Base-by-base conservation (phyloP, 495 filamentous ascomycete genomes). In the Aspergillus coremiiformis region DNA sequence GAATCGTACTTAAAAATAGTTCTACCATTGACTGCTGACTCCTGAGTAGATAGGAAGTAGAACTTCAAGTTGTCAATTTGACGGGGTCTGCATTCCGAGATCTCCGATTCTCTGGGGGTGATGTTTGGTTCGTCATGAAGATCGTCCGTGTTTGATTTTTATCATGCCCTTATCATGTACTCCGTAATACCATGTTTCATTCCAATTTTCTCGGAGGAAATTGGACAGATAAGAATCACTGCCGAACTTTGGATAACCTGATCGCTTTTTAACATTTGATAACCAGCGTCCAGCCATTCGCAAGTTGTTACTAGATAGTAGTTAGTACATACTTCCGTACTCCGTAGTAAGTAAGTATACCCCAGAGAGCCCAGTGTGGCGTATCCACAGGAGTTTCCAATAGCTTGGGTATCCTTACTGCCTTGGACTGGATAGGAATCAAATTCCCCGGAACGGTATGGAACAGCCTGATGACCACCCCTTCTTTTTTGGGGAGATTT, bases 71-170 rank as follows among this genome's bases (percentile, higher is more conserved):
- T n/a, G 43, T 26, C 10, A 15, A 27, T 24, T 45, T 12, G 20
- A 17, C 43, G 20, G 21, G 24, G 29, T 27, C 35, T 35, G 37
- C 52, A 49, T 59, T 53, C 48, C 46, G 52, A 43, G 39, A 58
- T 50, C 37, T 41, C 47, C 47, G 53, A 51, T 51, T 46, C 5
- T 26, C 24, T 46, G 26, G 35, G n/a, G 12, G 14, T 14, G 5
- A 26, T 14, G 17, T 49, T 20, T 49, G 23, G 43, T 22, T n/a
- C 17, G 14, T n/a, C 14, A 9, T 15, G 22, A 45, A 45, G 43
- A 35, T 35, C 12, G 2, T 21, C 5, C 19, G 20, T 23, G 7
- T 14, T 9, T 30, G 43, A 30, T 30, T 35, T 35, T 15, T 19
- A 11, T 11, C 5, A n/a, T n/a, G 1, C n/a, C 27, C 27, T 30